Percentiles rank a stretch among this genome's conserved stretches.
Conservation (phyloP, 805 yeast species). For the Saturnispora halmiae region DNA sequence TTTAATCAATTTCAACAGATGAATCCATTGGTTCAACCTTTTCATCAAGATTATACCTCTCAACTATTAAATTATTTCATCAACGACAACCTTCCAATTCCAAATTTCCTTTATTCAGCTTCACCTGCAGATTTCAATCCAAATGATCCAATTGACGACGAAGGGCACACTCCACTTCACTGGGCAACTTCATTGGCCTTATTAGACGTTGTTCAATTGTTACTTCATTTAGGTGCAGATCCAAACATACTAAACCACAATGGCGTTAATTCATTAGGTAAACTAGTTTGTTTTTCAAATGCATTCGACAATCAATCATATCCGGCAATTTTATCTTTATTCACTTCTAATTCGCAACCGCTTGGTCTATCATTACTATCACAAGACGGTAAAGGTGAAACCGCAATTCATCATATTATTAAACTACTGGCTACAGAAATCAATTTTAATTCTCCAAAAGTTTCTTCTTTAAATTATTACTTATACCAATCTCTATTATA, state of each 20-base stretch:
- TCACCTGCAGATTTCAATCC: slow-evolving; percentile 58
- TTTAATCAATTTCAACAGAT: slow-evolving; percentile 6
- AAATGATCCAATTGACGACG: slow-evolving; percentile 63
- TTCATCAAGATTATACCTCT: slow-evolving; percentile 28
- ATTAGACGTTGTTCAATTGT: slow-evolving; percentile 45
- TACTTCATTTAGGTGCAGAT: slow-evolving; percentile 52
- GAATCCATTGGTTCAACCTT: neutral
- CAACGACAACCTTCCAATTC: slow-evolving; percentile 34
- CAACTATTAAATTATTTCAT: slow-evolving; percentile 43
- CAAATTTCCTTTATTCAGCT: slow-evolving; percentile 38
- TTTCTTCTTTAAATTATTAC: slow-evolving; percentile 6
- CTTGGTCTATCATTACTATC: slow-evolving; percentile 2
- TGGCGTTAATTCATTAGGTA: slow-evolving; percentile 65
- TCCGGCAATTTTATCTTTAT: slow-evolving; percentile 42
- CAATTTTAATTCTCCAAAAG: slow-evolving; percentile 2
- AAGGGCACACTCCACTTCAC: slow-evolving; percentile 73
- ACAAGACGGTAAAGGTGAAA: slow-evolving; percentile 68
- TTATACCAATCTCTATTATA: slow-evolving; percentile 6
- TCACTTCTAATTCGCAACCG: neutral
- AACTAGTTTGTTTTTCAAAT: slow-evolving; percentile 62
- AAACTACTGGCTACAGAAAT: slow-evolving; percentile 3
- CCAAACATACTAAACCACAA: slow-evolving; percentile 42
- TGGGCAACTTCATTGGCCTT: slow-evolving; percentile 84
- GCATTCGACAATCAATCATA: slow-evolving; percentile 58
- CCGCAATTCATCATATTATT: slow-evolving; percentile 51